These are phyloP conservation scores for Phlebiopsis gigantea DNA, from an alignment of 768 basidiomycete species.

Conservation along the genomic window DNA sequence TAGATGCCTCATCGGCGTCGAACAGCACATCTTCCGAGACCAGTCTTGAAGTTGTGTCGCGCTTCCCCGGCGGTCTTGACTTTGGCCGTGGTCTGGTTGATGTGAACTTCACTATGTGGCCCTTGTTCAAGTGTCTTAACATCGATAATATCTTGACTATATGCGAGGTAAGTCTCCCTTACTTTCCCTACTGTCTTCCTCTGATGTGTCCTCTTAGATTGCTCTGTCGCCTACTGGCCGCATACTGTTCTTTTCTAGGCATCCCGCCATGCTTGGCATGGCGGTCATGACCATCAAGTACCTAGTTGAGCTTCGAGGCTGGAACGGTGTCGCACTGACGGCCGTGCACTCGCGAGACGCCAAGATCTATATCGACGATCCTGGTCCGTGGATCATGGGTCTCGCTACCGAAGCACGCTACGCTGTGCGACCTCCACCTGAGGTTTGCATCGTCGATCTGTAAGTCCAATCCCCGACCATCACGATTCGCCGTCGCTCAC, in stretches of 20 bases:
- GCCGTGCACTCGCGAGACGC: conserved; percentile 86
- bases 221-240: conserved; percentile 85
- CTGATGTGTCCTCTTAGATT: conserved; percentile 41
- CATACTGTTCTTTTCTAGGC: conserved; percentile 81
- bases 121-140: conserved; percentile 87
- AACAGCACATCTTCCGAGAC: conserved; percentile 35
- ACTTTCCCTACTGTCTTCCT: not conserved
- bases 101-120: conserved; percentile 97
- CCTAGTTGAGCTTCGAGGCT: conserved; percentile 87
- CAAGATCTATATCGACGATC: conserved; percentile 92
- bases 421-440: conserved; percentile 65
- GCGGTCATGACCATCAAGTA: conserved; percentile 90
- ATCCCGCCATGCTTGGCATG: conserved; percentile 88
- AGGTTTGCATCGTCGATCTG: conserved; percentile 74
- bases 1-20: conserved; percentile 67
- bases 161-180: conserved; percentile 59
- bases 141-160: conserved; percentile 92
- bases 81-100: conserved; percentile 89
- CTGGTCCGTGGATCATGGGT: conserved; percentile 95
- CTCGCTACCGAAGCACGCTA: conserved; percentile 82
- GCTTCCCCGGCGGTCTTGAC: conserved; percentile 91
- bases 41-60: conserved; percentile 75
- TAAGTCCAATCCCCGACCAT: conserved; percentile 30
- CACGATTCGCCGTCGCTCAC: not conserved
- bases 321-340: conserved; percentile 83